Evolutionary conservation across 768 basidiomycete genomes (phyloP).

Genomic region (Boletus rex-veris): DNA sequence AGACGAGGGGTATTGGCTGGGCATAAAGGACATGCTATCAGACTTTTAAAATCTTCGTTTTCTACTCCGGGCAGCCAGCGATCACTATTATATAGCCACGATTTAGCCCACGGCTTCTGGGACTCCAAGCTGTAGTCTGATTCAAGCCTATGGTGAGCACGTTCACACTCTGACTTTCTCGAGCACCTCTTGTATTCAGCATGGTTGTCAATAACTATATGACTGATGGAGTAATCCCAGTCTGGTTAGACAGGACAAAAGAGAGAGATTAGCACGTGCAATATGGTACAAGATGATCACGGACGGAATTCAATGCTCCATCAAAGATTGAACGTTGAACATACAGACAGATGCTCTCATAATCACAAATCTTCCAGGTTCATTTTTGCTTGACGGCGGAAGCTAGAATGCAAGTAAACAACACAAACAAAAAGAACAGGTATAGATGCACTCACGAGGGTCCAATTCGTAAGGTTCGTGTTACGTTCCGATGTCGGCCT

Average conservation of each 20-base stretch:
- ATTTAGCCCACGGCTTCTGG: background rate
- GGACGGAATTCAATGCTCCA: too few species aligned
- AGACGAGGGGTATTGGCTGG: conserved; percentile 68
- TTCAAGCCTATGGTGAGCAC: background rate
- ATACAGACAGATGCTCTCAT: too few species aligned
- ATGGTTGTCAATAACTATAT: background rate
- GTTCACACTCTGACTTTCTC: background rate
- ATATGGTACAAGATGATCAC: too few species aligned
- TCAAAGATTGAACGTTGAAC: too few species aligned
- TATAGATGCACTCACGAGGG: background rate
- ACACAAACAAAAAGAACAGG: too few species aligned
- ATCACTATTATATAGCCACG: background rate
- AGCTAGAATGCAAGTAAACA: background rate
- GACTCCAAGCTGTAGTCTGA: background rate
- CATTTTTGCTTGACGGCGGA: too few species aligned
- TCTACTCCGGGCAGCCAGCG: background rate
- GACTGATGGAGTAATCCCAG: background rate
- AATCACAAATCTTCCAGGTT: too few species aligned
- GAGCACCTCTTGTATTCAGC: background rate
- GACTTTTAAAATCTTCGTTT: conserved; percentile 37
- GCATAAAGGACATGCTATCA: conserved; percentile 77
- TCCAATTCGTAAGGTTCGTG: background rate
- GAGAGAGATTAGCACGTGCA: too few species aligned
- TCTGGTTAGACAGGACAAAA: too few species aligned
- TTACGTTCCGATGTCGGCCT: background rate